Percentiles rank a stretch among this genome's conserved stretches.
These are phyloP conservation scores for Leccinum ochraceum DNA, from an alignment of 768 basidiomycete genomes.

Conservation along the genomic window DNA sequence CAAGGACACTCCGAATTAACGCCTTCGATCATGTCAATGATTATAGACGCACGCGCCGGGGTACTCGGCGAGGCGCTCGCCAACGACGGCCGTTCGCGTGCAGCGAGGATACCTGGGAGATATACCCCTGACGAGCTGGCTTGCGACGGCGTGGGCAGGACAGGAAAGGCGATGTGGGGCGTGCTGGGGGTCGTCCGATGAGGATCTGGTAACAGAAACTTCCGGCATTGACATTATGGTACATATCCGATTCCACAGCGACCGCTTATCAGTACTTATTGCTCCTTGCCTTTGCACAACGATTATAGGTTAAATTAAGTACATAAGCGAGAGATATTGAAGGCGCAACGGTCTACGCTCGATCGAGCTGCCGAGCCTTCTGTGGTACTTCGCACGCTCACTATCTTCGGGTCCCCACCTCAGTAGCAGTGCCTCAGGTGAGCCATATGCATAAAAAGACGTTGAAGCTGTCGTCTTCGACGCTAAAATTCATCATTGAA, in stretches of 20 bases:
- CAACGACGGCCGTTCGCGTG: slow-evolving; percentile 38
- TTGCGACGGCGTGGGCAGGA: slow-evolving; percentile 44
- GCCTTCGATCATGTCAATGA: slow-evolving; percentile 47
- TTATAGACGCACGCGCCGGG: slow-evolving; percentile 43
- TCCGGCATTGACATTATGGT: background rate
- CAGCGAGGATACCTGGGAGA: slow-evolving; percentile 28
- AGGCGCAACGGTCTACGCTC: too few species aligned
- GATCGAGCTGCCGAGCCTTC: too few species aligned
- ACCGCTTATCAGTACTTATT: slow-evolving; percentile 10
- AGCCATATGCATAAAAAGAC: too few species aligned
- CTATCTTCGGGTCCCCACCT: too few species aligned
- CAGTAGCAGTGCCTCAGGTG: too few species aligned
- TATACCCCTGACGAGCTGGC: slow-evolving; percentile 32
- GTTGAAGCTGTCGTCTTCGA: too few species aligned
- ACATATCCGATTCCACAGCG: background rate
- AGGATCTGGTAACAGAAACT: background rate
- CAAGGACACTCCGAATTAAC: slow-evolving; percentile 96
- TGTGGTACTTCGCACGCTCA: too few species aligned
- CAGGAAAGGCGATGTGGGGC: slow-evolving; percentile 34
- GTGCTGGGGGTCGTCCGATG: slow-evolving; percentile 4
- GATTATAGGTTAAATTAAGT: too few species aligned
- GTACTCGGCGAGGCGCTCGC: slow-evolving; percentile 46
- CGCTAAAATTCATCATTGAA: too few species aligned
- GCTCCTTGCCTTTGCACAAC: too few species aligned
- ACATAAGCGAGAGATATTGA: too few species aligned